These are phyloP conservation scores for Shiraia sp. DNA, from an alignment of 2,329 filamentous ascomycete species.

Conservation along the genomic window DNA sequence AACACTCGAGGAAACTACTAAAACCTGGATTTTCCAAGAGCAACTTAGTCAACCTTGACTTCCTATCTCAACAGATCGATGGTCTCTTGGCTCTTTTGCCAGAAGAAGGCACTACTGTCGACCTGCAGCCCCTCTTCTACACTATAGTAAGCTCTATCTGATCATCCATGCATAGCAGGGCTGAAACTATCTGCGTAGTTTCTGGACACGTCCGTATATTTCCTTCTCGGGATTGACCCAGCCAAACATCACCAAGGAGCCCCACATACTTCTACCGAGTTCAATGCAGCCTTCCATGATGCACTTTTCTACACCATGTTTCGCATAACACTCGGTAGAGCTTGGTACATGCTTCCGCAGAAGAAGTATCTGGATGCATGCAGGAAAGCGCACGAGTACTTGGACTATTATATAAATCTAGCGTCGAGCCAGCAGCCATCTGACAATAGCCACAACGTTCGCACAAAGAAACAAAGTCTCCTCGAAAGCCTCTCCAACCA, in stretches of 20 bases:
- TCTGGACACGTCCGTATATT: constrained; percentile 13
- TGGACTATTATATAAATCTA: constrained; percentile 8
- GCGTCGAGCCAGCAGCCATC: no score
- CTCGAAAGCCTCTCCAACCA: constrained; percentile 18
- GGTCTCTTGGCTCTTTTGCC: constrained; percentile 60
- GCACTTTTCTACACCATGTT: constrained; percentile 6
- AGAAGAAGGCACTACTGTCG: constrained; percentile 47
- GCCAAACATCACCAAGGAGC: constrained; percentile 2
- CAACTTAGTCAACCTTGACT: constrained; percentile 54
- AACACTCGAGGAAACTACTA: constrained; percentile 45
- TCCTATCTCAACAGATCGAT: constrained; percentile 61
- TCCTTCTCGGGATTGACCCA: constrained; percentile 10
- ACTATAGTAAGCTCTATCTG: constrained; percentile 15
- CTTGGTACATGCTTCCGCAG: constrained; percentile 1
- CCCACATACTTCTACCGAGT: constrained; percentile 6
- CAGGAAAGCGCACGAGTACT: constrained; percentile 4
- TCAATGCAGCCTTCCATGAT: constrained; percentile 10
- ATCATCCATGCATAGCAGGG: neutral
- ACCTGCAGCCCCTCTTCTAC: constrained; percentile 42
- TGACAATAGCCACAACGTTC: neutral
- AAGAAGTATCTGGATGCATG: constrained; percentile 3
- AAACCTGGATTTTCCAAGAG: constrained; percentile 54
- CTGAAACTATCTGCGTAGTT: constrained; percentile 5
- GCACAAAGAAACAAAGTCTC: neutral
- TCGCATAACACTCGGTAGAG: constrained; percentile 6